A percentile compares a stretch with the other conserved stretches of the same genome.
phyloP scores from a whole-genome alignment of 2,329 filamentous ascomycete genomes.

The Trichoderma lentiforme region DNA sequence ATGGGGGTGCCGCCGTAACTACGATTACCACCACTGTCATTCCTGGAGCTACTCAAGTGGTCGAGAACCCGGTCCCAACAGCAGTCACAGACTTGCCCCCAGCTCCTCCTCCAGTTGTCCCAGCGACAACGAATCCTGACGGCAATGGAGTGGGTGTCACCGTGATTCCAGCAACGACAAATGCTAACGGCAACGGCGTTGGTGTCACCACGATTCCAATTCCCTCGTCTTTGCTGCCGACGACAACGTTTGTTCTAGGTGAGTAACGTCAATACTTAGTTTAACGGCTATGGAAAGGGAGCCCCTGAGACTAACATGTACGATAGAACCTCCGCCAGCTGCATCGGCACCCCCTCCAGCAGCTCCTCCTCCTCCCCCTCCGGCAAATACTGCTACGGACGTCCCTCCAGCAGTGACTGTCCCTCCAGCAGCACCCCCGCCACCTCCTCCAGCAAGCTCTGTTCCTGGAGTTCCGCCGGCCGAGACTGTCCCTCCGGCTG shows the following conservation, averaged over 20 bases:
- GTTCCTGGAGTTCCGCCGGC: constrained; percentile 12
- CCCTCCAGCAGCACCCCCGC: constrained; percentile 1
- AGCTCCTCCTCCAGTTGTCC: not conserved
- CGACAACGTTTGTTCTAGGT: constrained; percentile 27
- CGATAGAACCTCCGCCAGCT: not conserved
- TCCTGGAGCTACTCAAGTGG: not conserved
- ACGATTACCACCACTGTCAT: not conserved
- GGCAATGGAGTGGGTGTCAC: constrained; percentile 31
- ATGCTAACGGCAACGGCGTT: not conserved
- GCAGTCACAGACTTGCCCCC: not conserved
- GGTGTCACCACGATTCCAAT: constrained; percentile 28
- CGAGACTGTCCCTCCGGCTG: not conserved
- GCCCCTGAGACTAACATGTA: not conserved
- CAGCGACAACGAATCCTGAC: constrained; percentile 20
- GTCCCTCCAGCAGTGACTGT: not conserved
- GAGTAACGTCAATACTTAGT: not conserved
- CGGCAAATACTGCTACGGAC: not conserved
- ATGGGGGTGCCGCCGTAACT: not conserved
- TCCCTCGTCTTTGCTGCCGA: constrained; percentile 26
- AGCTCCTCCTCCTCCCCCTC: not conserved
- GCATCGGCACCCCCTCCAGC: constrained; percentile 1
- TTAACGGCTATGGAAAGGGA: not conserved
- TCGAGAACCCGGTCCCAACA: not conserved
- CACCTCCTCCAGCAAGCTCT: constrained; percentile 11
- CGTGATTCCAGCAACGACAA: not conserved